Percentiles rank a stretch among this genome's conserved stretches.
Conservation (phyloP, 495 filamentous ascomycete genomes). For the Lasiosphaeris hirsuta region DNA sequence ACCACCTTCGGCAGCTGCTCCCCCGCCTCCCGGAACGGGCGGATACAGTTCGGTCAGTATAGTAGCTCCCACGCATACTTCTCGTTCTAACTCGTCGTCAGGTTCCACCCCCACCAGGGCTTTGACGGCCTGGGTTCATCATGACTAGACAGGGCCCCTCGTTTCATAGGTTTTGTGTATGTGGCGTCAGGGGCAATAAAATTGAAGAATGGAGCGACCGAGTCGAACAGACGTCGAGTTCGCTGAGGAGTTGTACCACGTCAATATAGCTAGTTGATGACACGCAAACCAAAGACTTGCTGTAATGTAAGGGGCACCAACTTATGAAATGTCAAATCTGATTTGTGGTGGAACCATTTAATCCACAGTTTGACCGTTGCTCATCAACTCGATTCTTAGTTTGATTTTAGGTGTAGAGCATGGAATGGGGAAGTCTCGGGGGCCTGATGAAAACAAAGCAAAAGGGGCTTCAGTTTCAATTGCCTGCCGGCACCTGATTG, state of each 20-base stretch:
- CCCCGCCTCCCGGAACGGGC: conserved; percentile 56
- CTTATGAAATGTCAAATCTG: too few species aligned
- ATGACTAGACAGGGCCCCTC: too few species aligned
- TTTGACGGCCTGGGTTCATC: conserved; percentile 24
- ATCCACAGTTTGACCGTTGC: too few species aligned
- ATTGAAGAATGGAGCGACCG: background rate
- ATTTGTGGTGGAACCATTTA: too few species aligned
- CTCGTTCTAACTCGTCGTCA: conserved; percentile 26
- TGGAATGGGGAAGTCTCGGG: background rate
- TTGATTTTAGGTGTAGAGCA: background rate
- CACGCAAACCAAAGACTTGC: too few species aligned
- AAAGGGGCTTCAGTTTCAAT: background rate
- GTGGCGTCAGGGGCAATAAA: background rate
- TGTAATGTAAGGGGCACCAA: too few species aligned
- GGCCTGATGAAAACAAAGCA: too few species aligned
- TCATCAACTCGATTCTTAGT: too few species aligned
- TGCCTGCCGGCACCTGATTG: conserved; percentile 1
- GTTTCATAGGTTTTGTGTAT: too few species aligned
- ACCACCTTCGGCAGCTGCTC: conserved; percentile 46
- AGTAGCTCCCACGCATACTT: background rate
- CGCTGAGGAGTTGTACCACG: too few species aligned
- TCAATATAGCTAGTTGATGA: too few species aligned
- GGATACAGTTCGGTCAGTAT: conserved; percentile 66
- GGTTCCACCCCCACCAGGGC: conserved; percentile 56
- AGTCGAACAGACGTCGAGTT: too few species aligned